These are phyloP conservation scores for Ceratobasidium sp. DNA, from an alignment of 1,284 basidiomycete species.

Conservation along the genomic window DNA sequence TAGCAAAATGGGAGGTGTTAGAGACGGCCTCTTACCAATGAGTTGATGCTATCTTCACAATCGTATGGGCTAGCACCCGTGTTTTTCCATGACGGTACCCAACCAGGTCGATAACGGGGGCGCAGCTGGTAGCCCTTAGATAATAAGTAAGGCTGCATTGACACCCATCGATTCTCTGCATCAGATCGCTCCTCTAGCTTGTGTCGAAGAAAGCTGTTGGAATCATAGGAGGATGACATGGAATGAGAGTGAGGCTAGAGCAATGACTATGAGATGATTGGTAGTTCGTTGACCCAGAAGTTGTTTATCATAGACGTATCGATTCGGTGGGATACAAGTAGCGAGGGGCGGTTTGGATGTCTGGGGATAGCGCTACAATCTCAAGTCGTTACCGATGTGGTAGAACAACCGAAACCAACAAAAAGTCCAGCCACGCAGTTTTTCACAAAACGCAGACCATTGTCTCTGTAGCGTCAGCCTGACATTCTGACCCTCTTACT, in stretches of 20 bases:
- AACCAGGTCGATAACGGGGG: constrained; percentile 1
- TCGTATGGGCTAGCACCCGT: background rate
- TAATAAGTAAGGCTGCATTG: constrained; percentile 5
- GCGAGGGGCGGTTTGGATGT: too few relatives aligned
- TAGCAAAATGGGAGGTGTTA: too few relatives aligned
- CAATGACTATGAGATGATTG: too few relatives aligned
- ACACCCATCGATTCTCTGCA: constrained; percentile 2
- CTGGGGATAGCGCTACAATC: background rate
- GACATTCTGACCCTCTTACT: too few relatives aligned
- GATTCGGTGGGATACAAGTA: too few relatives aligned
- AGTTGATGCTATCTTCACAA: constrained; percentile 9
- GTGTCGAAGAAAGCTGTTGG: background rate
- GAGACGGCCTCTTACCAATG: background rate
- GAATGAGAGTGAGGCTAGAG: background rate
- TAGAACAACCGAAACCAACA: background rate
- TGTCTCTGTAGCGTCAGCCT: too few relatives aligned
- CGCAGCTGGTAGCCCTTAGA: constrained; percentile 12
- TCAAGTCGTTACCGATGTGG: background rate
- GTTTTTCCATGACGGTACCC: constrained; percentile 9
- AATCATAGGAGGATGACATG: background rate
- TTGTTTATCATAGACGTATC: too few relatives aligned
- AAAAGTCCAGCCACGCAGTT: too few relatives aligned
- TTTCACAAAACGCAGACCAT: too few relatives aligned
- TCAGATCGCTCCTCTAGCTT: background rate
- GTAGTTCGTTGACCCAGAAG: too few relatives aligned